phyloP scores from a whole-genome alignment of 164 flowering plant genomes.

The Hamamelis virginiana region DNA sequence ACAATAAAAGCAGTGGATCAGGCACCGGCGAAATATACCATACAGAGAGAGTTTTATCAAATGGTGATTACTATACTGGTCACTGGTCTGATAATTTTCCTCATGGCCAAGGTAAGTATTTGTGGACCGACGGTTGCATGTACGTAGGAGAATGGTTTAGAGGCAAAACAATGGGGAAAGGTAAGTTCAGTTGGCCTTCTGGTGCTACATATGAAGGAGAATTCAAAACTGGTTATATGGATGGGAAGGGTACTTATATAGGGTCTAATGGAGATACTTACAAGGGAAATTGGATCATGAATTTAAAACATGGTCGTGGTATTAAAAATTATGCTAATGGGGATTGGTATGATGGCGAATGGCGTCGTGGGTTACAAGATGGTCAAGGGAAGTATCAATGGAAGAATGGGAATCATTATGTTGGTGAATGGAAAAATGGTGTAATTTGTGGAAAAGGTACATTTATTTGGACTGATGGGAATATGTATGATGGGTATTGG shows the following conservation, averaged over 20 bases:
- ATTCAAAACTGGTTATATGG: conserved; percentile 79
- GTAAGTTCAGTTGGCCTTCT: conserved; percentile 86
- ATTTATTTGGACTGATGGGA: conserved; percentile 65
- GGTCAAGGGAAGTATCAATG: conserved; percentile 72
- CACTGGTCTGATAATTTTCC: conserved; percentile 75
- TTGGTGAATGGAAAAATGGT: conserved; percentile 78
- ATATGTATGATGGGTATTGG: conserved; percentile 69
- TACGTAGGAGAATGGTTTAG: conserved; percentile 82
- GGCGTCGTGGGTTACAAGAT: conserved; percentile 69
- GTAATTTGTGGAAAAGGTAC: conserved; percentile 54
- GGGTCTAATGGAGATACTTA: conserved; percentile 56
- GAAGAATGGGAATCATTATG: conserved; percentile 52
- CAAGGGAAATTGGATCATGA: conserved; percentile 74
- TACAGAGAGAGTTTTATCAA: conserved; percentile 60
- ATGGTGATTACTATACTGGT: conserved; percentile 88
- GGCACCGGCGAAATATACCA: conserved; percentile 39
- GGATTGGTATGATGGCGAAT: conserved; percentile 76
- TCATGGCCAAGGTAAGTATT: conserved; percentile 76
- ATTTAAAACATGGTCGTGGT: conserved; percentile 73
- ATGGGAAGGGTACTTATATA: conserved; percentile 68
- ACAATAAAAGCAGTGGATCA: neutral
- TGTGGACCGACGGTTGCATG: conserved; percentile 96
- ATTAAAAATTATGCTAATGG: conserved; percentile 51
- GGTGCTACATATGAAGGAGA: conserved; percentile 93
- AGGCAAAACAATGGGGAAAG: conserved; percentile 78